Conservation (phyloP, 148 eudicot genomes). For the Fallopia convolvulus region DNA sequence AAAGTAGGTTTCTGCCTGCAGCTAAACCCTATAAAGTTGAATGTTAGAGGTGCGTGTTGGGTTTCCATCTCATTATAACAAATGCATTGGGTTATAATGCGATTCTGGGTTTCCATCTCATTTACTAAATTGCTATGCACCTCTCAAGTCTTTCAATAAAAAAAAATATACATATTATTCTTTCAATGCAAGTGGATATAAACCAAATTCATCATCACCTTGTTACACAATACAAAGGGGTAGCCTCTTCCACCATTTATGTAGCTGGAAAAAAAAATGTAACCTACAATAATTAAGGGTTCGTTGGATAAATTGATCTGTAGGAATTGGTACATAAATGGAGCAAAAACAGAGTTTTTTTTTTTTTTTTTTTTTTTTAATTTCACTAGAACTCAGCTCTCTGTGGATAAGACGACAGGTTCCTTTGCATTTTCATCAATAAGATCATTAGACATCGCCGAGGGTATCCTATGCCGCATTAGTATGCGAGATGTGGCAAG, state of each 20-base stretch:
- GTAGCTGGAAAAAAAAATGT: background rate
- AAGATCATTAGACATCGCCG: constrained; percentile 65
- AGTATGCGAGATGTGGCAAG: constrained; percentile 77
- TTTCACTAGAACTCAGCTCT: constrained; percentile 14
- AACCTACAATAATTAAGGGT: background rate
- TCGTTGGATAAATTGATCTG: background rate
- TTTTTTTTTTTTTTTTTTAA: background rate
- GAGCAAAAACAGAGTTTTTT: background rate
- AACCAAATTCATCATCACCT: background rate
- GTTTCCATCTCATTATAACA: too few relatives aligned
- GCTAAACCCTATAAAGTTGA: too few relatives aligned
- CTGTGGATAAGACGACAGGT: constrained; percentile 16
- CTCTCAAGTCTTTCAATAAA: too few relatives aligned
- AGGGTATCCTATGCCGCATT: constrained; percentile 77
- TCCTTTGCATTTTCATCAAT: constrained; percentile 22
- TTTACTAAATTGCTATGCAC: too few relatives aligned
- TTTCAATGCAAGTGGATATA: background rate
- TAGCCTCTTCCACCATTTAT: background rate
- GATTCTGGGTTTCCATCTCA: too few relatives aligned
- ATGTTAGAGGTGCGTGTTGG: too few relatives aligned
- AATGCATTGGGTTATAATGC: too few relatives aligned
- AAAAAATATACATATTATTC: background rate
- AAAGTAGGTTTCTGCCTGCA: too few relatives aligned
- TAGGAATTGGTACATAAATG: background rate
- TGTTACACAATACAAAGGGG: background rate